Conservation (phyloP, 805 yeast species). For the Candida pseudofarinosa region DNA sequence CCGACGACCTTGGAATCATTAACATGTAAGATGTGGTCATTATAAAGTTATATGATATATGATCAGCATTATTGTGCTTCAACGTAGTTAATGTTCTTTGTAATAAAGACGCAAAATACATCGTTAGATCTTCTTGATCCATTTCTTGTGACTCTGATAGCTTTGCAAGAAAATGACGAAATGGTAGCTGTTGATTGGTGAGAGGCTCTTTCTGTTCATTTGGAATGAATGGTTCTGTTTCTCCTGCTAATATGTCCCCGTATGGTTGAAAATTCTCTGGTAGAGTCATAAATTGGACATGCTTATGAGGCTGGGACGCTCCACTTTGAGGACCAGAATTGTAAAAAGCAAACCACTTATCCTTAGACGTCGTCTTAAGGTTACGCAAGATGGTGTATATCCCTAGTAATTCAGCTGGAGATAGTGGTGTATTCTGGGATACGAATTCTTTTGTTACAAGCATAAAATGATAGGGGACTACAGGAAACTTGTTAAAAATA, state of each 20-base stretch:
- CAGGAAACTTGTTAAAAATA: conserved; percentile 84
- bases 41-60: conserved; percentile 72
- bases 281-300: conserved; percentile 76
- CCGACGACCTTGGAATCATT: conserved; percentile 73
- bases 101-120: conserved; percentile 68
- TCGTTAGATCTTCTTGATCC: conserved; percentile 55
- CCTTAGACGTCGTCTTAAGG: conserved; percentile 36
- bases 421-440: conserved; percentile 67
- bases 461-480: conserved; percentile 73
- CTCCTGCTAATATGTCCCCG: conserved; percentile 46
- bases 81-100: conserved; percentile 66
- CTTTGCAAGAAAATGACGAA: conserved; percentile 80
- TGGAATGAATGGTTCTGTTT: conserved; percentile 52
- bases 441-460: conserved; percentile 71
- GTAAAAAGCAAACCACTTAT: conserved; percentile 73
- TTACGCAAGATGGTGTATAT: conserved; percentile 51
- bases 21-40: conserved; percentile 82
- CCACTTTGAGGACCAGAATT: conserved; percentile 88
- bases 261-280: conserved; percentile 57
- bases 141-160: conserved; percentile 38
- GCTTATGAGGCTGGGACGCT: conserved; percentile 93
- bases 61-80: conserved; percentile 45
- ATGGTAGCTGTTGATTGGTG: conserved; percentile 57
- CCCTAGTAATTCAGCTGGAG: conserved; percentile 64
- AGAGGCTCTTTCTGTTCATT: conserved; percentile 53